These are phyloP conservation scores for Pichia paraexigua DNA, from an alignment of 805 yeast genomes.

Conservation along the genomic window DNA sequence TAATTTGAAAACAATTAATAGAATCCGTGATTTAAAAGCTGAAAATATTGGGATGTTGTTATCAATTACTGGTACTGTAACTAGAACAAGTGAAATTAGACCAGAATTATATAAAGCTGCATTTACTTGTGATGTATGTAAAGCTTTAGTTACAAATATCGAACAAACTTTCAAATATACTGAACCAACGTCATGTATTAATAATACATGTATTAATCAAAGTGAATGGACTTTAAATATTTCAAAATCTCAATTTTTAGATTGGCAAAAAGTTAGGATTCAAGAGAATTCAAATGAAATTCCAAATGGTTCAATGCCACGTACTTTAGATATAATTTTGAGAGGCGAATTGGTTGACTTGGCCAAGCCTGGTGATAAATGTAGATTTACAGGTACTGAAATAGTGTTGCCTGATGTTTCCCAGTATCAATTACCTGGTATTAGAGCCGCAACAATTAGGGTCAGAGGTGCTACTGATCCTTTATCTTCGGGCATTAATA, in stretches of 20 bases:
- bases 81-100: constrained; percentile 92
- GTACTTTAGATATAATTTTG: constrained; percentile 85
- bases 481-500: constrained; percentile 71
- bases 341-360: constrained; percentile 93
- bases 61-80: constrained; percentile 88
- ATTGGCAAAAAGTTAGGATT: constrained; percentile 94
- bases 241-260: constrained; percentile 77
- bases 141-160: constrained; percentile 76
- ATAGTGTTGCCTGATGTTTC: constrained; percentile 92
- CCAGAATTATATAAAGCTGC: constrained; percentile 87
- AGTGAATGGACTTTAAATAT: constrained; percentile 79
- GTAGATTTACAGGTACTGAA: constrained; percentile 89
- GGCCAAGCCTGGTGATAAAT: constrained; percentile 96
- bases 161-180: constrained; percentile 92
- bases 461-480: constrained; percentile 51
- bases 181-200: constrained; percentile 88
- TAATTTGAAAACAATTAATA: constrained; percentile 71
- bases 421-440: constrained; percentile 91
- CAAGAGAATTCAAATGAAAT: constrained; percentile 96
- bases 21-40: constrained; percentile 86
- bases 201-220: constrained; percentile 81
- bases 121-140: constrained; percentile 84
- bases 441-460: constrained; percentile 74
- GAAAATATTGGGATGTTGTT: constrained; percentile 80
- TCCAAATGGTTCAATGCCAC: constrained; percentile 98